Conservation (phyloP, 2,329 filamentous ascomycete species). For the Diplodia intermedia region DNA sequence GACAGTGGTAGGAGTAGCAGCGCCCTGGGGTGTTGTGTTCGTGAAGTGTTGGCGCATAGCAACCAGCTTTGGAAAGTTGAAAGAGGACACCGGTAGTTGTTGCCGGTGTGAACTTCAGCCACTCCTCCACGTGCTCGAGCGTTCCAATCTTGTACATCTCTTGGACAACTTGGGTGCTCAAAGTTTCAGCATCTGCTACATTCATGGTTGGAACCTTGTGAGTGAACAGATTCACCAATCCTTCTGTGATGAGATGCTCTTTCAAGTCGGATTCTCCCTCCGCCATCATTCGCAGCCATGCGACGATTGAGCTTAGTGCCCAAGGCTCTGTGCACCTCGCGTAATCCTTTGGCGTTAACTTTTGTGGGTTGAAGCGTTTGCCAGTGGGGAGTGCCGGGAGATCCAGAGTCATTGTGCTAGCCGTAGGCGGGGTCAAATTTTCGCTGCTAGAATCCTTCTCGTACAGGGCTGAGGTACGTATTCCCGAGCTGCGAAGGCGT, state of each 20-base stretch:
- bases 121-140: conserved; percentile 89
- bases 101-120: conserved; percentile 88
- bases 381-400: conserved; percentile 82
- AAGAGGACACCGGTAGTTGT: conserved; percentile 88
- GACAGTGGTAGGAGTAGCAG: conserved; percentile 94
- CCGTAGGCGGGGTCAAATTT: conserved; percentile 61
- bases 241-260: conserved; percentile 83
- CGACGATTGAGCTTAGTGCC: conserved; percentile 86
- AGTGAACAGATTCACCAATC: conserved; percentile 86
- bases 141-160: conserved; percentile 81
- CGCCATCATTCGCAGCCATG: conserved; percentile 87
- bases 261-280: conserved; percentile 90
- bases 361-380: conserved; percentile 83
- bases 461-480: conserved; percentile 37
- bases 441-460: conserved; percentile 54
- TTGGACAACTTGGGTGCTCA: conserved; percentile 78
- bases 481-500: conserved; percentile 54
- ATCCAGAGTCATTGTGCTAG: conserved; percentile 71
- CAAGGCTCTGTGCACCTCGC: conserved; percentile 87
- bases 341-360: conserved; percentile 81
- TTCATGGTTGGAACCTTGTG: conserved; percentile 98
- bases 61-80: conserved; percentile 89
- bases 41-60: conserved; percentile 87
- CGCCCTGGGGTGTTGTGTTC: conserved; percentile 70
- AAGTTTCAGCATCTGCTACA: conserved; percentile 89